phyloP scores from a whole-genome alignment of 306 rosid genomes.

The Quercus bicolor region DNA sequence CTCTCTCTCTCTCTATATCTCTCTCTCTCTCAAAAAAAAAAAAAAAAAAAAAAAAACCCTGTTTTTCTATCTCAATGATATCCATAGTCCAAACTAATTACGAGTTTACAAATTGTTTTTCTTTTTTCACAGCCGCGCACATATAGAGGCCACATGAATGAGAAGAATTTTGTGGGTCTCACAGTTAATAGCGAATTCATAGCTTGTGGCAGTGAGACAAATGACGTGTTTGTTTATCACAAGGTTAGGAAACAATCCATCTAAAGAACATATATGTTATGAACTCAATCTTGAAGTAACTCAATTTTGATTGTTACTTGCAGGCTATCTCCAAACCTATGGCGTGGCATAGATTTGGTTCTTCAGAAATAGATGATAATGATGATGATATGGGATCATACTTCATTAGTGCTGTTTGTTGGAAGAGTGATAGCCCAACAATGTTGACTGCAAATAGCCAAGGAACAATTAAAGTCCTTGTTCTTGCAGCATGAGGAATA shows the following conservation, averaged over 20 bases:
- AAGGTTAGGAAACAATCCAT: conserved; percentile 50
- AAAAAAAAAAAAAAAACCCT: not conserved
- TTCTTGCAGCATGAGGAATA: conserved; percentile 64
- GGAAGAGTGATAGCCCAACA: conserved; percentile 94
- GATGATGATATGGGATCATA: conserved; percentile 75
- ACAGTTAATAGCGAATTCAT: conserved; percentile 84
- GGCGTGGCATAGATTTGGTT: conserved; percentile 83
- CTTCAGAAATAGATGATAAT: conserved; percentile 57
- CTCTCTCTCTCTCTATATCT: too few relatives aligned
- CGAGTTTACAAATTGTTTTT: conserved; percentile 6
- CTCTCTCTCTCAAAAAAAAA: too few relatives aligned
- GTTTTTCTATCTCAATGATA: not conserved
- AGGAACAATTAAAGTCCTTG: conserved; percentile 90
- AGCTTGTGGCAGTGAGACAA: conserved; percentile 95
- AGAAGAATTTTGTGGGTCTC: conserved; percentile 96
- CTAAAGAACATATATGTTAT: not conserved
- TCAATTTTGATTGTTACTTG: conserved; percentile 20
- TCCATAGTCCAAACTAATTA: not conserved
- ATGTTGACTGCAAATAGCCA: conserved; percentile 91
- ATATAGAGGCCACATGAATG: conserved; percentile 82
- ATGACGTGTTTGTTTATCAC: conserved; percentile 90
- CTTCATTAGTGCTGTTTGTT: conserved; percentile 96
- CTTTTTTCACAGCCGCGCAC: conserved; percentile 59
- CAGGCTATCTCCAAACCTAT: conserved; percentile 89
- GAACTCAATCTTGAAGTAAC: not conserved